These are phyloP conservation scores for Malus sieversii DNA, from an alignment of 306 rosid species.

Conservation along the genomic window DNA sequence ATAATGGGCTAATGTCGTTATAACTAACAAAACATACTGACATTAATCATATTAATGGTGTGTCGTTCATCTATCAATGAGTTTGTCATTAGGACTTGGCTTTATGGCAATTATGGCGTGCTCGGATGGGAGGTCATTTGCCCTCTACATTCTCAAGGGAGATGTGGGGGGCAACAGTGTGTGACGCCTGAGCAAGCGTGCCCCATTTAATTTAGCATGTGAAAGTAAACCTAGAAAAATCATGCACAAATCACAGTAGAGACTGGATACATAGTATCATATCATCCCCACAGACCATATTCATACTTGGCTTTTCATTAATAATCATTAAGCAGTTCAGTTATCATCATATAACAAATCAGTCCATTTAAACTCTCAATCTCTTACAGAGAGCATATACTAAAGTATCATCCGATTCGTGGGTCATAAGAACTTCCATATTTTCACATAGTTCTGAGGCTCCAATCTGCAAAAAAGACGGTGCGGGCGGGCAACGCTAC, in stretches of 20 bases:
- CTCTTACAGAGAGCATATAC: not conserved
- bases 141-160: too few relatives aligned
- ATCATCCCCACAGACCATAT: not conserved
- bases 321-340: not conserved
- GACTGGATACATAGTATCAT: not conserved
- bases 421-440: constrained; percentile 29
- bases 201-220: not conserved
- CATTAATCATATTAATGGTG: too few relatives aligned
- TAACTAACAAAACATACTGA: too few relatives aligned
- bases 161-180: too few relatives aligned
- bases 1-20: not conserved
- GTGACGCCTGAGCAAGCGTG: too few relatives aligned
- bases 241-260: not conserved
- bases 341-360: not conserved
- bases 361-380: not conserved
- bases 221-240: not conserved
- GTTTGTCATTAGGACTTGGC: too few relatives aligned
- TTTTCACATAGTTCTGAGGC: constrained; percentile 34
- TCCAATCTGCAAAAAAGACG: constrained; percentile 20
- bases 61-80: too few relatives aligned
- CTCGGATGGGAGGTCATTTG: too few relatives aligned
- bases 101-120: too few relatives aligned
- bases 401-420: constrained; percentile 8
- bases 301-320: not conserved
- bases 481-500: constrained; percentile 30